Evolutionary conservation across 805 yeast species (phyloP), one percentile per base, ranked within the genome.

Genomic region (Wickerhamiella bombiphila): DNA sequence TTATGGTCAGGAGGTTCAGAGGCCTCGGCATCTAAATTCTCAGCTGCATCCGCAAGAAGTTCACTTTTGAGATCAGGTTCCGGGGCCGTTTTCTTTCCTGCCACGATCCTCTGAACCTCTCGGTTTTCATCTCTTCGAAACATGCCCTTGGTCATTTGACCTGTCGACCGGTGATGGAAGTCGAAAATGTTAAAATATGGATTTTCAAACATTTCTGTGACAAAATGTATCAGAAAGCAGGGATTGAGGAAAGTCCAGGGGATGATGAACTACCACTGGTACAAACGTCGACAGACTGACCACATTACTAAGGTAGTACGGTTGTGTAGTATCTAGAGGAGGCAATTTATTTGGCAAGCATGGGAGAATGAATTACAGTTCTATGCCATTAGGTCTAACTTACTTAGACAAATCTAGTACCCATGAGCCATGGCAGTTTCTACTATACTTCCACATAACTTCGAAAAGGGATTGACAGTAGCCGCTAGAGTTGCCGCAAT

Each of bases 361-460:
- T n/a, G n/a, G n/a, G n/a, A n/a, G n/a, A n/a, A n/a, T n/a, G n/a
- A n/a, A n/a, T n/a, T n/a, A n/a, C n/a, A n/a, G n/a, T n/a, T n/a
- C n/a, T n/a, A n/a, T n/a, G n/a, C n/a, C n/a, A n/a, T n/a, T n/a
- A n/a, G n/a, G n/a, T n/a, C n/a, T n/a, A n/a, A n/a, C n/a, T n/a
- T n/a, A n/a, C n/a, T n/a, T n/a, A n/a, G n/a, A 24, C 9, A 24
- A 13, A 9, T 9, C 13, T 13, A 24, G 26, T 24, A 24, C 11
- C 26, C 26, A 13, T 24, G 26, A 13, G 26, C 9, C 9, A 24
- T 9, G 9, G 26, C 26, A 24, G 26, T 24, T 38, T 47, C 49
- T 32, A 57, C 51, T 39, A 56, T 53, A 34, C 47, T 48, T 4
- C 61, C 61, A 33, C 61, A 57, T 22, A 57, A 42, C 39, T 55